A percentile compares a stretch with the other conserved stretches of the same genome.
Conservation (phyloP, 1,284 basidiomycete species). For the Boletus holoroseus region DNA sequence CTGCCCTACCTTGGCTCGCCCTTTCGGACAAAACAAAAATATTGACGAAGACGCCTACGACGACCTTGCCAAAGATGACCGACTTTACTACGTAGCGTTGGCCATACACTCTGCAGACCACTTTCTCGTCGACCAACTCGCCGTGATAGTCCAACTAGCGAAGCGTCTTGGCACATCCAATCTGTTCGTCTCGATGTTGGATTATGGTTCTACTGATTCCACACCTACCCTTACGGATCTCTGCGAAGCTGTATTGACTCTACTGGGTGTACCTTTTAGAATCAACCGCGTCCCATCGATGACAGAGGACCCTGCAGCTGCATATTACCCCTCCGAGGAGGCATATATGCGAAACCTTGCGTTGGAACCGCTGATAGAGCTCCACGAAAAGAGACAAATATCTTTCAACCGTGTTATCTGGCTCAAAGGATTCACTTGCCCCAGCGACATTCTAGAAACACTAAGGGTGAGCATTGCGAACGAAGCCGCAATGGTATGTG, state of each 20-base stretch:
- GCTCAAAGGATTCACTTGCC: conserved; percentile 96
- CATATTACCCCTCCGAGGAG: conserved; percentile 92
- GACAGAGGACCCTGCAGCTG: conserved; percentile 78
- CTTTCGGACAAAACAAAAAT: conserved; percentile 86
- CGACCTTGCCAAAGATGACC: conserved; percentile 74
- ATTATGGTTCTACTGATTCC: conserved; percentile 88
- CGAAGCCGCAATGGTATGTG: conserved; percentile 92
- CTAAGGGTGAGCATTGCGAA: conserved; percentile 84
- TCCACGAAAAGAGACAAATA: conserved; percentile 69
- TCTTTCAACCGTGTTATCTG: conserved; percentile 87
- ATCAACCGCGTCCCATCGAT: conserved; percentile 84
- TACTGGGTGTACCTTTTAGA: conserved; percentile 86
- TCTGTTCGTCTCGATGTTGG: conserved; percentile 93
- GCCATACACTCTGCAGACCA: conserved; percentile 95
- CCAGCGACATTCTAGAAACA: conserved; percentile 92
- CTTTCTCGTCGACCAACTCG: conserved; percentile 93
- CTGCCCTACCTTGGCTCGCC: conserved; percentile 83
- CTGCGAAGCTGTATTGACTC: conserved; percentile 85
- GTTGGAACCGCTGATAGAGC: conserved; percentile 83
- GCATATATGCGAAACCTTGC: conserved; percentile 88
- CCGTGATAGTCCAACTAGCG: conserved; percentile 90
- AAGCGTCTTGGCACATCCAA: conserved; percentile 81
- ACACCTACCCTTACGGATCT: conserved; percentile 89
- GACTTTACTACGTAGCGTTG: conserved; percentile 90
- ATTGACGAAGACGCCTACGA: conserved; percentile 79